Conservation (phyloP, 257 asterid genomes). For the Nicotiana tomentosiformis region DNA sequence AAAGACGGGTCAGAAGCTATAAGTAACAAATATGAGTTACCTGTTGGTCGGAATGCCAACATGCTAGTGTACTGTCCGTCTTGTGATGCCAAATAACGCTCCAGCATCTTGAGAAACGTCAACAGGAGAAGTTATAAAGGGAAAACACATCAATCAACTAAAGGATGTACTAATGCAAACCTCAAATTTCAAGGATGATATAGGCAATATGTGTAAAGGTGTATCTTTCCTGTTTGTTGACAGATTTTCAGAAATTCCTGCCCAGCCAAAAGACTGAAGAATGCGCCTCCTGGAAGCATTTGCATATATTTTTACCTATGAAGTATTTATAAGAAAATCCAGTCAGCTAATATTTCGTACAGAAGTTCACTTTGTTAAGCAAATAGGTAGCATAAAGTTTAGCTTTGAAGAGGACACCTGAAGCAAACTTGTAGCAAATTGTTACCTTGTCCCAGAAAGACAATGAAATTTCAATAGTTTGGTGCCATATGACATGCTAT, state of each 20-base stretch:
- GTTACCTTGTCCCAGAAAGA: neutral
- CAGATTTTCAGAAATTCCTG: slow-evolving; percentile 21
- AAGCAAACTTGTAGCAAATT: neutral
- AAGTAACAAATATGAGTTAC: slow-evolving; percentile 2
- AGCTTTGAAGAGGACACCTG: neutral
- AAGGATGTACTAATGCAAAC: slow-evolving; percentile 9
- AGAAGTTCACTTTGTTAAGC: neutral
- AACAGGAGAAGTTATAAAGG: neutral
- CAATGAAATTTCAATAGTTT: neutral
- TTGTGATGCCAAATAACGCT: slow-evolving; percentile 14
- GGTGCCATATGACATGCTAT: neutral
- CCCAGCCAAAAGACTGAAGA: slow-evolving; percentile 24
- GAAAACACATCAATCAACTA: neutral
- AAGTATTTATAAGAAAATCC: neutral
- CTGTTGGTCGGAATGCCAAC: slow-evolving; percentile 30
- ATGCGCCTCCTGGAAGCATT: slow-evolving; percentile 27
- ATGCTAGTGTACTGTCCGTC: slow-evolving; percentile 13
- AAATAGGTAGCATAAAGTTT: neutral
- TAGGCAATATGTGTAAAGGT: slow-evolving; percentile 26
- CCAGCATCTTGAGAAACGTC: slow-evolving; percentile 12
- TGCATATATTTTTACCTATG: slow-evolving; percentile 23
- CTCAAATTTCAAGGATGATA: slow-evolving; percentile 26
- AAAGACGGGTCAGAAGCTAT: neutral
- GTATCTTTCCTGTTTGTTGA: slow-evolving; percentile 22
- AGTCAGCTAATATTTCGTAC: neutral